Evolutionary conservation across 371 early-diverging fungal genomes (phyloP).

Genomic region (Parasitella parasitica): DNA sequence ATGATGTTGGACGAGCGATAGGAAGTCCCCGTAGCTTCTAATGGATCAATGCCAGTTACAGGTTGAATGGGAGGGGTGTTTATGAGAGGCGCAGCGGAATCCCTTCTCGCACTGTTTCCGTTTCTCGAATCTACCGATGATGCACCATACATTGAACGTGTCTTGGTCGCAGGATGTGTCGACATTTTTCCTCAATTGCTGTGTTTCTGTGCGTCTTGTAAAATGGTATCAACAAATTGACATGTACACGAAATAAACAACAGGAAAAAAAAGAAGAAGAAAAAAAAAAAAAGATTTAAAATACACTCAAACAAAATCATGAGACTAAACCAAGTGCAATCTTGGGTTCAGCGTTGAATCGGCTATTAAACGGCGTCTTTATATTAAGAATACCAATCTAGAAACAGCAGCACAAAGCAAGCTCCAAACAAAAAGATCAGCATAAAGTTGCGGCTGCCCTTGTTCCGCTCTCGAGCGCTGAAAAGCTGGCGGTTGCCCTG

Average conservation of each 20-base stretch:
- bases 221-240: slow-evolving; percentile 11
- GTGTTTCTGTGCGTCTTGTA: no score
- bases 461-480: slow-evolving; percentile 56
- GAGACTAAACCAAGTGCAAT: no score
- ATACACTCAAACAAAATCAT: background rate
- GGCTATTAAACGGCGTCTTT: background rate
- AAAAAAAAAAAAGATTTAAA: background rate
- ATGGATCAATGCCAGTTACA: background rate
- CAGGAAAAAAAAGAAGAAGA: background rate
- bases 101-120: slow-evolving; percentile 19
- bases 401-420: slow-evolving; percentile 64
- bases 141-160: slow-evolving; percentile 41
- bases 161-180: slow-evolving; percentile 38
- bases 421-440: slow-evolving; percentile 61
- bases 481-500: slow-evolving; percentile 61
- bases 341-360: background rate
- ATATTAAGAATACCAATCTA: slow-evolving; percentile 72
- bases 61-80: slow-evolving; percentile 30
- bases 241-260: slow-evolving; percentile 1
- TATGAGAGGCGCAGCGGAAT: slow-evolving; percentile 52
- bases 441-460: slow-evolving; percentile 64
- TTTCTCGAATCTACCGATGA: slow-evolving; percentile 21
- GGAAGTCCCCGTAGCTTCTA: background rate
- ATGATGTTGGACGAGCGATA: background rate
- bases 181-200: slow-evolving; percentile 41